Conservation (phyloP, 148 eudicot genomes). For the Cornus suecica region DNA sequence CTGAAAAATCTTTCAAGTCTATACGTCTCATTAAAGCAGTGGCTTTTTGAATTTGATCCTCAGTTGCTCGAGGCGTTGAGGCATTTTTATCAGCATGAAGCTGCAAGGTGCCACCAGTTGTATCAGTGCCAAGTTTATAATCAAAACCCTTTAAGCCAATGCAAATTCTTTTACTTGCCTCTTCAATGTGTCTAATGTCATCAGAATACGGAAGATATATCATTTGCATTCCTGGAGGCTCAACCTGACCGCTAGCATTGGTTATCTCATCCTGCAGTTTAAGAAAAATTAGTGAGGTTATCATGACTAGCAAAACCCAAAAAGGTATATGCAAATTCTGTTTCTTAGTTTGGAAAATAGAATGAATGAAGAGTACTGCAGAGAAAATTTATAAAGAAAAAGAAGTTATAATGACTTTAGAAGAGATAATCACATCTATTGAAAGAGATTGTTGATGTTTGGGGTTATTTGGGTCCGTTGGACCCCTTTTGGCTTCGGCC, state of each 20-base stretch:
- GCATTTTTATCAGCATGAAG: constrained; percentile 43
- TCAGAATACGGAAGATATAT: constrained; percentile 92
- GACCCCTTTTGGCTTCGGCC: no score
- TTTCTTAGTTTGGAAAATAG: no score
- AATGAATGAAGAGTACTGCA: no score
- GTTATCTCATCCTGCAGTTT: constrained; percentile 73
- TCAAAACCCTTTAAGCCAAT: not conserved
- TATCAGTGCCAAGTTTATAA: constrained; percentile 6
- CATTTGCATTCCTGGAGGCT: constrained; percentile 99
- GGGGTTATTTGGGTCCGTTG: no score
- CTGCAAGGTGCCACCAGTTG: constrained; percentile 37
- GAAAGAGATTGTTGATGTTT: no score
- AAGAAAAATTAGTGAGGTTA: not conserved
- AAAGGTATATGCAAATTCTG: no score
- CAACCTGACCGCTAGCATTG: constrained; percentile 71
- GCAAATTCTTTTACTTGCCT: constrained; percentile 36
- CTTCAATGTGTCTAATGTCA: constrained; percentile 84
- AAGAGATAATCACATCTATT: no score
- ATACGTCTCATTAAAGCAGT: constrained; percentile 63
- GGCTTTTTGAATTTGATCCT: constrained; percentile 75
- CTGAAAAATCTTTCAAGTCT: constrained; percentile 81
- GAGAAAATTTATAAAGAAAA: no score
- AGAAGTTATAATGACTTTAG: no score
- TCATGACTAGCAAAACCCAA: not conserved
- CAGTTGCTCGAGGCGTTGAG: constrained; percentile 54